Conservation (phyloP, 73 alveolate genomes). For the Symbiodinium natans region DNA sequence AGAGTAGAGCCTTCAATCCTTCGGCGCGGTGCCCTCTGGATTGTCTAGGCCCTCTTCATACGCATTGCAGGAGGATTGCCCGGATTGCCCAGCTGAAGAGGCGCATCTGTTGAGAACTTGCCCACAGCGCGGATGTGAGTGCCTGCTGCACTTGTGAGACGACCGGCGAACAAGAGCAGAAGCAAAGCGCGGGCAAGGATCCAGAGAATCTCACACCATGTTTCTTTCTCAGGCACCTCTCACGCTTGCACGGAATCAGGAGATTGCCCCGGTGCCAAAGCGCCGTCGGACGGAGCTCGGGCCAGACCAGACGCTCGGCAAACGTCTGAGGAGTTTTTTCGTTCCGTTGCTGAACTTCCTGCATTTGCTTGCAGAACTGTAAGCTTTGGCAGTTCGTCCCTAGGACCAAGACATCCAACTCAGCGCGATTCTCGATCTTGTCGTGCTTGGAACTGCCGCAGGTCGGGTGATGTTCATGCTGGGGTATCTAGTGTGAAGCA, state of each 20-base stretch:
- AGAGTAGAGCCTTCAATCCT: not conserved
- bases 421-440: not conserved
- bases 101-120: not conserved
- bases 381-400: too few species aligned
- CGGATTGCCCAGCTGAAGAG: not conserved
- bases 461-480: not conserved
- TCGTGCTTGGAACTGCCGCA: slow-evolving; percentile 4
- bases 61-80: too few species aligned
- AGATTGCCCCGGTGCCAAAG: too few species aligned
- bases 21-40: too few species aligned
- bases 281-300: not conserved
- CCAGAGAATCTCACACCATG: not conserved
- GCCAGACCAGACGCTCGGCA: not conserved
- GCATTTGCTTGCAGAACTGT: too few species aligned
- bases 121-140: not conserved
- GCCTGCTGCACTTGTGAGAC: too few species aligned
- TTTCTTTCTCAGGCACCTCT: too few species aligned
- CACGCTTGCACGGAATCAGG: too few species aligned
- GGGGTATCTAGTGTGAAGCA: not conserved
- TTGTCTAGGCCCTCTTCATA: too few species aligned
- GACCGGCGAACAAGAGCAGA: not conserved
- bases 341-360: too few species aligned
- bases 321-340: not conserved
- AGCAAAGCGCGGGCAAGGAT: not conserved
- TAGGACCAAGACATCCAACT: not conserved